Base-by-base conservation (phyloP, 441 rosid species). In the Geranium incanum region DNA sequence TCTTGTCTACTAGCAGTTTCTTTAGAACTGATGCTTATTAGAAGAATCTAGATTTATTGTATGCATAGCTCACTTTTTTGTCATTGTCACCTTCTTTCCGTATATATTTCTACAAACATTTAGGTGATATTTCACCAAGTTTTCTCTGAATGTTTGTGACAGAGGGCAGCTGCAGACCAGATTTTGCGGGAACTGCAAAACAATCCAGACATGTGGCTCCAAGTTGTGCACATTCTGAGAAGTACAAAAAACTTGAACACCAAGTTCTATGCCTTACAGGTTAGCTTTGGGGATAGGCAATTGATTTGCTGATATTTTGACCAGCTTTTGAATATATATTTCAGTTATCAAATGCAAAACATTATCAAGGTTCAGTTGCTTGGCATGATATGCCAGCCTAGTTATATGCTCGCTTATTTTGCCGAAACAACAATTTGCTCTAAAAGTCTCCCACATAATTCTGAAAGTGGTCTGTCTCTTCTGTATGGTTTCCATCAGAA, bases 201-300 rank as follows among this genome's bases (percentile, higher is more conserved):
- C 70, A 96, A 93, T 80, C 97, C 93, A 52, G 97, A 96, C 72
- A 93, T 86, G 89, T 96, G 99, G 99, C 97, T 93, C 39, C 99
- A 96, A 80, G 99, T 96, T 68, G 98, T 91, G 75, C 98, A 90
- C 77, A 85, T 93, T 75, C 83, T 96, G 41, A 97, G 92, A 78
- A 85, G 81, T 52, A 86, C 99, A 3, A 87, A 88, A 83, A 91
- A 86, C 79, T 78, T 93, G 62, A 91, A 96, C 77, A 93, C 99
- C 79, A 96, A 96, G 81, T 96, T 96, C 80, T 93, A 89, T 74
- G 97, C 99, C 71, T 84, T 96, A 75, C 98, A 93, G 97, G 99
- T 92, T 36, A 72, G 86, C 76, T 33, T 11, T 64, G 18, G 33
- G 33, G 3, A 28, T 28, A 28, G 33, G 33, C 1, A 28, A 28